Conservation (phyloP, 345 rosid genomes). For the Hypericum perforatum region DNA sequence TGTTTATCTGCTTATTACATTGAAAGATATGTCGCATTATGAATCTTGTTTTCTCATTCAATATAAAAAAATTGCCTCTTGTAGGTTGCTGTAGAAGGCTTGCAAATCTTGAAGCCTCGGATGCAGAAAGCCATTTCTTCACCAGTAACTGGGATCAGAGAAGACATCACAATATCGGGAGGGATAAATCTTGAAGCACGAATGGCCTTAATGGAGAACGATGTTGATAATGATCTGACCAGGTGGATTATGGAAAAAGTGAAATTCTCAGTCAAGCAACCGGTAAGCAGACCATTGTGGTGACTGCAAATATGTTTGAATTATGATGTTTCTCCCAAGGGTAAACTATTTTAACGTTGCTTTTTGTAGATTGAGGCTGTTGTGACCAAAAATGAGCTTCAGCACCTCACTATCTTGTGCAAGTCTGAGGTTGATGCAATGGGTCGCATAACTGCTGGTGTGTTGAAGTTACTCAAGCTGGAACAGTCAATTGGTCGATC, state of each 20-base stretch:
- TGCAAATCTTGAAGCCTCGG: conserved; percentile 76
- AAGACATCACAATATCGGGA: conserved; percentile 35
- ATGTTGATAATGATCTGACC: conserved; percentile 39
- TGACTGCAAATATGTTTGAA: conserved; percentile 14
- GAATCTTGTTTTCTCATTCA: conserved; percentile 1
- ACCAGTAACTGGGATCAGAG: conserved; percentile 50
- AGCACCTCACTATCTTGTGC: conserved; percentile 65
- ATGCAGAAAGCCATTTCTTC: conserved; percentile 25
- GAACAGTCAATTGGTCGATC: conserved; percentile 73
- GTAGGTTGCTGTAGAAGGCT: conserved; percentile 76
- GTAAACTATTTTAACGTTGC: conserved; percentile 3
- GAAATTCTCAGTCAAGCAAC: conserved; percentile 82
- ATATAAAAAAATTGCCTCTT: conserved; percentile 11
- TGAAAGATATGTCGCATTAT: conserved; percentile 4
- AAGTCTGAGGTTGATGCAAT: conserved; percentile 85
- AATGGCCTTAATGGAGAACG: conserved; percentile 47
- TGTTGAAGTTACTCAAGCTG: conserved; percentile 74
- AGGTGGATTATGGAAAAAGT: conserved; percentile 75
- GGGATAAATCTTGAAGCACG: conserved; percentile 72
- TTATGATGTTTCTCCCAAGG: background rate
- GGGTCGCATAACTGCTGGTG: conserved; percentile 87
- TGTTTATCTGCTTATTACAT: background rate
- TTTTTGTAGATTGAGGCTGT: conserved; percentile 64
- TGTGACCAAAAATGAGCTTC: conserved; percentile 83
- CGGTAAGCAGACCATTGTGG: conserved; percentile 39